Conservation (phyloP, 805 yeast genomes). For the Blastobotrys americana region DNA sequence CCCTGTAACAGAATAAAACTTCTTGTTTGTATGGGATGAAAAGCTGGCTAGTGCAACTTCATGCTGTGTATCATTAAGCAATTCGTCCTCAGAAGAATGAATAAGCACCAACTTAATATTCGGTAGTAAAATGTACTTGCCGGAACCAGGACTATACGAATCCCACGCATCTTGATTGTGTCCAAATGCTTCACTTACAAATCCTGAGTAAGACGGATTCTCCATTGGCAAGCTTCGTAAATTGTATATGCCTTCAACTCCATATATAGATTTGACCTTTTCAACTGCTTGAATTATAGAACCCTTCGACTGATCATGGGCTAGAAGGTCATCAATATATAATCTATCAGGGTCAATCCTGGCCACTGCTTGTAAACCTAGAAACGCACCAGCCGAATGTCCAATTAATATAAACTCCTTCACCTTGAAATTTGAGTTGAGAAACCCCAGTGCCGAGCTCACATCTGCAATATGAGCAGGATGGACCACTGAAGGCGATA, state of each 20-base stretch:
- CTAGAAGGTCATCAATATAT: too few relatives aligned
- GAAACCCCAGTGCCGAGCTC: conserved; percentile 34
- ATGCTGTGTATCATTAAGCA: conserved; percentile 34
- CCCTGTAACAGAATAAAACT: conserved; percentile 42
- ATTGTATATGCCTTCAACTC: conserved; percentile 66
- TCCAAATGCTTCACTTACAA: conserved; percentile 55
- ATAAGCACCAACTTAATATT: conserved; percentile 33
- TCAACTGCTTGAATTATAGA: not conserved
- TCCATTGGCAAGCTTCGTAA: conserved; percentile 45
- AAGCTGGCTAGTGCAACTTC: conserved; percentile 10
- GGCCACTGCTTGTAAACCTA: conserved; percentile 44
- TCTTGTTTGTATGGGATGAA: conserved; percentile 1
- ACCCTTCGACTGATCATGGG: not conserved
- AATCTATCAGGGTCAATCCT: not conserved
- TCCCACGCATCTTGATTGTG: conserved; percentile 26
- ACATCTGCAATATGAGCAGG: conserved; percentile 60
- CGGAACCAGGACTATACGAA: conserved; percentile 18
- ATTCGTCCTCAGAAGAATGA: conserved; percentile 63
- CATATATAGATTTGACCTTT: conserved; percentile 12
- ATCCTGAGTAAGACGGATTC: conserved; percentile 51
- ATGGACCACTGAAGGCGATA: conserved; percentile 54
- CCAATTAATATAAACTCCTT: conserved; percentile 42
- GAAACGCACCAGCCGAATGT: conserved; percentile 76
- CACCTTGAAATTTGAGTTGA: conserved; percentile 24
- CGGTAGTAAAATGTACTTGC: conserved; percentile 1